Evolutionary conservation across 1,139 yeast genomes (phyloP), one percentile per base, ranked within the genome.

Genomic region (Kluyveromyces sp.): DNA sequence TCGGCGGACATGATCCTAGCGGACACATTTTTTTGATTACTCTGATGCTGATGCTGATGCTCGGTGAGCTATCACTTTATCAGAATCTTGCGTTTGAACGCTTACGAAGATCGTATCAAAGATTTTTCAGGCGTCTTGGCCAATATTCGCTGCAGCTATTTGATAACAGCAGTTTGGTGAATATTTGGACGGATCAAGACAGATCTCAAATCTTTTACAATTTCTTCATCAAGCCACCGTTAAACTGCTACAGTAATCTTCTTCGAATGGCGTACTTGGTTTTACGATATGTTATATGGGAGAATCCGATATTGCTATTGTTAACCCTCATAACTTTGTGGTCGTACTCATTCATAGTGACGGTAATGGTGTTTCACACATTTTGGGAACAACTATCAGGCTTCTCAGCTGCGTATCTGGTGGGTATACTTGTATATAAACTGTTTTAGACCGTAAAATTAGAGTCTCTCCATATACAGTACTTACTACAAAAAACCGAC

Each of bases 1-100:
- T 59, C 8, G 96, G 96, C 1, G 98, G 98, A 0, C 95, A 87
- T 58, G 98, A 92, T 66, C 95, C 97, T 12, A 83, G 94, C 49
- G 98, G 98, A 0, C 98, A 92, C 61, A 84, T 87, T 0, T 92
- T 89, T 55, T 62, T 92, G 38, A 65, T 92, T 45, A 77, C 85
- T 2, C 82, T 86, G 49, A 76, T 92, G 45, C 77, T 86, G 15
- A 66, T 85, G 55, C 76, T 83, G 49, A 59, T 92, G 53, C 72
- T 84, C 60, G 77, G 78, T 46, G 97, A 89, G 59, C 63, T 80
- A 6, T 53, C 69, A 20, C 74, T 74, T 8, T 70, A 61, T 47
- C 51, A 56, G 4, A 46, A 35, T n/a, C 50, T 50, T 36, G 54
- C 53, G 33, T 15, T 33, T 34, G 11, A 32, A 17, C 19, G 31